These are phyloP conservation scores for Magnaporthales sp. DNA, from an alignment of 2,329 filamentous ascomycete genomes.

Conservation along the genomic window DNA sequence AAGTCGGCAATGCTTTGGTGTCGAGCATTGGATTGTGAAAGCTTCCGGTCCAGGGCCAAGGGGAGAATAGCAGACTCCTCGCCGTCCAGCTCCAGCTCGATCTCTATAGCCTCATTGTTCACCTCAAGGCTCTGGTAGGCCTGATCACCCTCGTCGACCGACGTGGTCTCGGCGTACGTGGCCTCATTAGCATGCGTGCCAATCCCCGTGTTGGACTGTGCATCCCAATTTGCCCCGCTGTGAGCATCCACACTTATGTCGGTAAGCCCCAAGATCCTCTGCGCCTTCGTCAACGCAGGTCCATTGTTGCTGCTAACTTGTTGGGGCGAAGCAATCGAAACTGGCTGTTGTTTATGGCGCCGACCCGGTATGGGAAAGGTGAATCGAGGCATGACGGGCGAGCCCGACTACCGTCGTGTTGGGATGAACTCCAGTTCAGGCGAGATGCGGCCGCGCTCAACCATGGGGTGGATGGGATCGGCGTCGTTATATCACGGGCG, in stretches of 20 bases:
- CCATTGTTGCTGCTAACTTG: conserved; percentile 8
- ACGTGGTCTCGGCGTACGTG: conserved; percentile 18
- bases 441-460: not conserved
- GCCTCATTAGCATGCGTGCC: conserved; percentile 27
- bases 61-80: conserved; percentile 39
- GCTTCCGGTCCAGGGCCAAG: conserved; percentile 17
- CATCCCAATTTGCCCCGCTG: conserved; percentile 27
- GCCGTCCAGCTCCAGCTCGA: conserved; percentile 24
- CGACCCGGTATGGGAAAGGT: conserved; percentile 39
- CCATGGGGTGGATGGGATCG: not conserved
- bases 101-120: not conserved
- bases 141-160: conserved; percentile 11
- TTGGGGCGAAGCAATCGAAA: not conserved
- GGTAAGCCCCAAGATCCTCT: conserved; percentile 39
- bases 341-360: conserved; percentile 25
- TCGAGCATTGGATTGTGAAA: conserved; percentile 15
- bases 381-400: conserved; percentile 27
- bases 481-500: not conserved
- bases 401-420: not conserved
- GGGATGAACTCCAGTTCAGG: not conserved
- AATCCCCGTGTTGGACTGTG: conserved; percentile 31
- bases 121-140: not conserved
- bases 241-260: conserved; percentile 33
- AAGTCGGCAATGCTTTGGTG: conserved; percentile 13
- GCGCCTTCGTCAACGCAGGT: conserved; percentile 38